Base-by-base conservation (phyloP, 2,329 filamentous ascomycete species). In the Sordariomycetes sp. region DNA sequence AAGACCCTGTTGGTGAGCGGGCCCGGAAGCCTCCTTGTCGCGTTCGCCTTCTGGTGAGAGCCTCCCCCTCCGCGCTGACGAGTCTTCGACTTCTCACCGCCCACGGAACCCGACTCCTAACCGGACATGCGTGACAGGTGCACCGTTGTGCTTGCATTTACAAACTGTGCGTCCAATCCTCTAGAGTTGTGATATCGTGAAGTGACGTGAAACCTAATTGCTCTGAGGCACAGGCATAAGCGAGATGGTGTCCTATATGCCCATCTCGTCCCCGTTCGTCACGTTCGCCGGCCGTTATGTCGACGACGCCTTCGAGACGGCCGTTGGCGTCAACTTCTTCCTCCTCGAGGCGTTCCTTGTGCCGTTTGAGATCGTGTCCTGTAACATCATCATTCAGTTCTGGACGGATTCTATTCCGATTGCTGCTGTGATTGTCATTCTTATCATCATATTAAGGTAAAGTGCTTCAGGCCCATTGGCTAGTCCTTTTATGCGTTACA, bases 191-290 rank as follows among this genome's bases (percentile, higher is more conserved):
- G 14, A 37, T 14, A 37, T 37, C 35, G 7, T 37, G 35, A 37
- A n/a, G 35, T 14, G 35, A 37, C 35, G 35, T 37, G 35, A 37
- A 37, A 37, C 35, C 35, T 37, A n/a, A 43, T n/a, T 10, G 16
- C 40, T n/a, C 18, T 43, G 16, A 10, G 40, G 11, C 11, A 18
- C 14, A 37, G 35, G 74, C 66, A 82, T 88, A 73, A 85, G 86
- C 14, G 88, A 90, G 68, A 89, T 90, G 86, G 87, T 89, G 8
- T 88, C 86, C 0, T 89, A 87, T 62, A 74, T 89, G 2, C 88
- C 88, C 8, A 88, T 91, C 58, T 89, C 86, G 0, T 89, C 86
- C 48, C 87, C 87, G 0, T 91, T 92, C 68, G 88, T 91, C 66
- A 83, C 86, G 28, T 89, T 91, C 65, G 88, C 88, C 3, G 86